Conservation (phyloP, 306 rosid species). For the Begonia loranthoides region DNA sequence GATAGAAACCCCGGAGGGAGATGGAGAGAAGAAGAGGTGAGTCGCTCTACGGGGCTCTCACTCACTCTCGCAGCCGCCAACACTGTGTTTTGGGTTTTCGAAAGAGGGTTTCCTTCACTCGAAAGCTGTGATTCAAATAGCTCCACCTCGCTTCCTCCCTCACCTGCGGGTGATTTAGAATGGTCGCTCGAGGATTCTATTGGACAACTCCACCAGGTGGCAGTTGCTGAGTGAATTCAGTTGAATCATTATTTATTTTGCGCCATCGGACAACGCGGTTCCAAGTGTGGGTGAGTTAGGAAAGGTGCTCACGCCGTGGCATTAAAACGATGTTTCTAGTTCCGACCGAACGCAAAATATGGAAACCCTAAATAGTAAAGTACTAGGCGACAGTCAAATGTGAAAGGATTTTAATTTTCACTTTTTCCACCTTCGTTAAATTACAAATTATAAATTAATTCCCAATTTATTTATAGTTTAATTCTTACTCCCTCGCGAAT, state of each 20-base stretch:
- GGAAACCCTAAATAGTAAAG: background rate
- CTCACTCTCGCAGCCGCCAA: constrained; percentile 87
- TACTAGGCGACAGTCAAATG: no score
- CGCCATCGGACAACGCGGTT: background rate
- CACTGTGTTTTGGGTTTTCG: constrained; percentile 79
- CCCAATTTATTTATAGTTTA: no score
- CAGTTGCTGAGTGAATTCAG: rapidly evolving
- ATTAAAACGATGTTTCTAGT: background rate
- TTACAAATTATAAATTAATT: no score
- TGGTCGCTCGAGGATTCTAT: background rate
- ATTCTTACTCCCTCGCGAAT: no score
- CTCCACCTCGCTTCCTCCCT: constrained; percentile 32
- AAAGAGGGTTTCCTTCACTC: constrained; percentile 65
- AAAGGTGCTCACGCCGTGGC: background rate
- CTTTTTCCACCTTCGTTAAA: no score
- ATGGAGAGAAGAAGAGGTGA: constrained; percentile 1
- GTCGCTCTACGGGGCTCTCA: constrained; percentile 27
- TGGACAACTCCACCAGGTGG: constrained; percentile 24
- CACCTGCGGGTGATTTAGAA: constrained; percentile 46
- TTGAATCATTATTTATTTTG: background rate
- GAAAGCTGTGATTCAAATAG: constrained; percentile 98
- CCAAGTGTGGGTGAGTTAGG: constrained; percentile 18
- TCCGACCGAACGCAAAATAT: background rate
- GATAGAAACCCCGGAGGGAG: constrained; percentile 32
- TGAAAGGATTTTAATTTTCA: no score